Evolutionary conservation across 345 rosid species (phyloP).

Genomic region (Eucalyptus sideroxylon): DNA sequence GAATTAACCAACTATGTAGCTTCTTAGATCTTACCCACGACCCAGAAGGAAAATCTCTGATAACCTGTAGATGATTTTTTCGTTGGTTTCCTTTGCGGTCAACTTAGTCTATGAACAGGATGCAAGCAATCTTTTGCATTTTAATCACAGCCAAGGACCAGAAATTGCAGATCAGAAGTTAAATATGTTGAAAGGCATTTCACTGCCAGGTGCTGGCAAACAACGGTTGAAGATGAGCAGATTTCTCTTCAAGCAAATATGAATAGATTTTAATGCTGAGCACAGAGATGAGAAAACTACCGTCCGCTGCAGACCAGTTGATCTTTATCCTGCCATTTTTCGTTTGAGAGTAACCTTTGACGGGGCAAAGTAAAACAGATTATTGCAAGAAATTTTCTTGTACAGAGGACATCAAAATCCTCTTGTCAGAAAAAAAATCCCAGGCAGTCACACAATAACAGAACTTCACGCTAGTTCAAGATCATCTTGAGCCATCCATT

Average conservation of each 20-base stretch:
- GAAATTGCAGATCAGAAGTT: neutral
- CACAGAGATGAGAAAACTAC: conserved; percentile 8
- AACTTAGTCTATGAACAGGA: neutral
- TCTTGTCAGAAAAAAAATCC: neutral
- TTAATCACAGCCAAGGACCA: neutral
- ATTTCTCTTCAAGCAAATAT: neutral
- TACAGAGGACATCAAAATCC: conserved; percentile 3
- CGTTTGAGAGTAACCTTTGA: conserved; percentile 73
- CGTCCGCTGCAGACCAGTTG: conserved; percentile 65
- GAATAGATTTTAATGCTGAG: neutral
- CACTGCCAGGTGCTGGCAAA: neutral
- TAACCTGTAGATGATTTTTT: neutral
- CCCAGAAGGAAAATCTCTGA: neutral
- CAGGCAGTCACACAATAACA: neutral
- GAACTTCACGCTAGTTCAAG: neutral
- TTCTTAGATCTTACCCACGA: neutral
- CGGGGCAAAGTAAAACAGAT: conserved; percentile 70
- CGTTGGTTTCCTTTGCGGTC: neutral
- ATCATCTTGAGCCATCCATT: neutral
- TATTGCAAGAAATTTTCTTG: conserved; percentile 77
- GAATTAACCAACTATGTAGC: neutral
- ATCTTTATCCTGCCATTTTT: conserved; percentile 78
- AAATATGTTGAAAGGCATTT: neutral
- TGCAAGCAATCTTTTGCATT: neutral
- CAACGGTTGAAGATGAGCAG: neutral